A percentile compares a stretch with the other conserved stretches of the same genome.
Evolutionary conservation across 2,329 filamentous ascomycete genomes (phyloP).

Genomic region (Berkeleyomyces rouxiae): DNA sequence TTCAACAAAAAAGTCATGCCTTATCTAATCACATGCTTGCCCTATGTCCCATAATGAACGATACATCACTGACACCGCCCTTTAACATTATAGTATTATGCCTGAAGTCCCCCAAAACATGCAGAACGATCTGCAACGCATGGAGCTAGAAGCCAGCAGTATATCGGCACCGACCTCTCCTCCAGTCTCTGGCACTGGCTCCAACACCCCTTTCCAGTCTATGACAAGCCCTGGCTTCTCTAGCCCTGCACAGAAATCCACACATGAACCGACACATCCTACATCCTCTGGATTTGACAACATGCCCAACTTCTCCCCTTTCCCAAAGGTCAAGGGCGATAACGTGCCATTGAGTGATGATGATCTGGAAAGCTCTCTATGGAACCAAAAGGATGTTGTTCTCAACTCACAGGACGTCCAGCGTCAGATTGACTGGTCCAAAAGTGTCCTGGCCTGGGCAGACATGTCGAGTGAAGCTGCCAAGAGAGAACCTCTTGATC

Average conservation of each 20-base stretch:
- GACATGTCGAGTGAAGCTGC: constrained; percentile 69
- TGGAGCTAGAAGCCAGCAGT: constrained; percentile 59
- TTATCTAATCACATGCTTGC: background rate
- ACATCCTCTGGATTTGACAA: constrained; percentile 19
- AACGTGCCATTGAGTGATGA: constrained; percentile 90
- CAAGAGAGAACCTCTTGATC: constrained; percentile 39
- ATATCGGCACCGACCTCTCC: constrained; percentile 25
- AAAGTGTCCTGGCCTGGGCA: constrained; percentile 77
- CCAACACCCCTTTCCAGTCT: constrained; percentile 22
- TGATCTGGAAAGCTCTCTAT: constrained; percentile 78
- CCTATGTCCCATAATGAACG: background rate
- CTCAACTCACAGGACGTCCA: constrained; percentile 87
- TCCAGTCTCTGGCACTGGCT: constrained; percentile 18
- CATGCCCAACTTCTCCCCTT: constrained; percentile 73
- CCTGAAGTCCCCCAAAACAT: constrained; percentile 93
- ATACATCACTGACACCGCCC: constrained; percentile 8
- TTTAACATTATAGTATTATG: constrained; percentile 50
- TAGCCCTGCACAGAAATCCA: constrained; percentile 10
- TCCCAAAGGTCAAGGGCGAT: constrained; percentile 70
- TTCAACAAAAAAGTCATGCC: background rate
- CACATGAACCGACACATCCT: constrained; percentile 3
- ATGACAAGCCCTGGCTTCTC: constrained; percentile 19
- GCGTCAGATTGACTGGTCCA: constrained; percentile 93
- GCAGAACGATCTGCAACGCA: constrained; percentile 79
- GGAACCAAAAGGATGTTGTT: constrained; percentile 67